Evolutionary conservation across 805 yeast species (phyloP), one percentile per base, ranked within the genome.

Genomic region (Metschnikowia henanensis): DNA sequence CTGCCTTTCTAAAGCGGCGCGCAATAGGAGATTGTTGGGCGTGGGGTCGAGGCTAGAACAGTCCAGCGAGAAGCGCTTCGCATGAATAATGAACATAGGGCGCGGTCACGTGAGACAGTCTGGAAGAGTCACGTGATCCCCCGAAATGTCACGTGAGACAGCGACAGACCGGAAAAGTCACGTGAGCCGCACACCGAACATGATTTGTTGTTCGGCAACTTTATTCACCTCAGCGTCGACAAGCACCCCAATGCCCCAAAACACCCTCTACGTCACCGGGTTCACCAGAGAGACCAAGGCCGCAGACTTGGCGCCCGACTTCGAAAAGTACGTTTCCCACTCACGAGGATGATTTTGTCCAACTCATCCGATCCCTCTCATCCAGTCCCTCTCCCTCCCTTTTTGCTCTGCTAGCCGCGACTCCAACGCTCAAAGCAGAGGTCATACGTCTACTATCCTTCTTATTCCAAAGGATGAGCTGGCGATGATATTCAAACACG

Each of bases 251-350:
- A 71, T 70, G 76, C 75, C 75, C 9, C 66, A 64, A 57, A 68
- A 65, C 60, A 76, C 82, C 9, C 65, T 79, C 48, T 78, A 78
- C 57, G 81, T 79, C 39, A 75, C 81, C 23, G 82, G 84, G 68
- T 80, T 81, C 59, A 59, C 67, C 35, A 73, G 68, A 43, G 82
- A 75, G 21, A 65, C 77, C 41, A 70, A 71, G 56, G 85, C 85
- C 13, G 74, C 73, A 39, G 80, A 75, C 41, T 65, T 81, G 51
- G 84, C 85, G 18, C 76, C 79, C 16, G 76, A 74, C 35, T 80
- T 81, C 53, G 85, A 81, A 60, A 70, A 68, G 81, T 81, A 72
- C 61, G 83, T 79, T 58, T 51, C 46, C 41, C 30, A 18, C 21
- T 31, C 30, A 37, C 21, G 41, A 29, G 34, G 19, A 32, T 10